A percentile compares a stretch with the other conserved stretches of the same genome.
Evolutionary conservation across 805 yeast genomes (phyloP).

Genomic region (Blastobotrys parvus): DNA sequence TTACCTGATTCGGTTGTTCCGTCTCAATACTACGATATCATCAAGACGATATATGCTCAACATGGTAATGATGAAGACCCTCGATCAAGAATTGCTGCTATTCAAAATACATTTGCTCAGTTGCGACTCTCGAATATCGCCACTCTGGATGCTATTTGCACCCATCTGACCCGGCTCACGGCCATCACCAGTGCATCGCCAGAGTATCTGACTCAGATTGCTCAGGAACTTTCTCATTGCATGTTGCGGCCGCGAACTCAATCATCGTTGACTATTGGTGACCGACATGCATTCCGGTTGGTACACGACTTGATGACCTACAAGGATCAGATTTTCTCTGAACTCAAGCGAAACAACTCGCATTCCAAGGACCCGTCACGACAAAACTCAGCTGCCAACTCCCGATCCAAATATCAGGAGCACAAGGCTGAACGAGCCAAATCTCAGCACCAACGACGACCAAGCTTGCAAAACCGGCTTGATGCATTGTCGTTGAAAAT

Average conservation of each 20-base stretch:
- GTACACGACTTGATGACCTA: conserved; percentile 53
- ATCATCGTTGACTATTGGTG: conserved; percentile 42
- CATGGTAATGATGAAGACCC: conserved; percentile 32
- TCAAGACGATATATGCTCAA: conserved; percentile 56
- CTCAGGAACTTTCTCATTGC: conserved; percentile 59
- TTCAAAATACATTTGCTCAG: conserved; percentile 58
- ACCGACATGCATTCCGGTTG: conserved; percentile 49
- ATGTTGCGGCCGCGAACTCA: conserved; percentile 46
- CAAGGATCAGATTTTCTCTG: conserved; percentile 57
- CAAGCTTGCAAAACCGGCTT: conserved; percentile 16
- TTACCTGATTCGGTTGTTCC: conserved; percentile 72
- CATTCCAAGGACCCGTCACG: not conserved
- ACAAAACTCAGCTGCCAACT: not conserved
- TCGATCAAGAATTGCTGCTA: conserved; percentile 45
- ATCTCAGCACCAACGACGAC: conserved; percentile 6
- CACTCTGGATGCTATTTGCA: conserved; percentile 68
- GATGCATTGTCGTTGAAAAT: conserved; percentile 18
- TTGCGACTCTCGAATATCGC: conserved; percentile 67
- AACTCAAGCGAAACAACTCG: conserved; percentile 37
- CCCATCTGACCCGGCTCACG: conserved; percentile 63
- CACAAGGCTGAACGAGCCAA: not conserved
- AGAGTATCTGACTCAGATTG: conserved; percentile 32
- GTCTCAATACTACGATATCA: conserved; percentile 52
- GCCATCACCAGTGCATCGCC: conserved; percentile 35
- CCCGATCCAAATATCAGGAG: not conserved